phyloP scores from a whole-genome alignment of 2,329 filamentous ascomycete species.

The Pleomassaria siparia region DNA sequence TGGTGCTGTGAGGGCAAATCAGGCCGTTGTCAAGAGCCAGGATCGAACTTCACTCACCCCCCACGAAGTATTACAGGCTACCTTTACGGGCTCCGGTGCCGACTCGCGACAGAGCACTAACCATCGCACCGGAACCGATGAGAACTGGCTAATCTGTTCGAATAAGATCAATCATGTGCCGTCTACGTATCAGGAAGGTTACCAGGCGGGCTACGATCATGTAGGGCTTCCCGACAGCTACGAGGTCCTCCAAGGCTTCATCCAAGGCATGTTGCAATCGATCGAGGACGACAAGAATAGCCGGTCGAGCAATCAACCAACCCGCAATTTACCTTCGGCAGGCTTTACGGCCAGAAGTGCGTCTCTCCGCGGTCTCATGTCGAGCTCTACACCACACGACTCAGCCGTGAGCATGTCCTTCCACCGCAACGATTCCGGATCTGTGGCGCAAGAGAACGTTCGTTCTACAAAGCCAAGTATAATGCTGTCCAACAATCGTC shows the following conservation, averaged over 20 bases:
- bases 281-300: conserved; percentile 26
- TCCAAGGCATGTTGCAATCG: conserved; percentile 34
- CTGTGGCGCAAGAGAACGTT: conserved; percentile 28
- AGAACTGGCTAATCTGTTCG: conserved; percentile 23
- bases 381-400: conserved; percentile 27
- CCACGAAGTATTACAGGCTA: conserved; percentile 30
- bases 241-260: conserved; percentile 38
- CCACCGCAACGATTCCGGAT: conserved; percentile 13
- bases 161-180: conserved; percentile 25
- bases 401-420: conserved; percentile 32
- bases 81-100: neutral
- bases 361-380: conserved; percentile 31
- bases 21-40: neutral
- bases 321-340: conserved; percentile 11
- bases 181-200: conserved; percentile 42
- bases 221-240: conserved; percentile 32
- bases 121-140: conserved; percentile 21
- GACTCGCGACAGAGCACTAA: conserved; percentile 14
- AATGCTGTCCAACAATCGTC: conserved; percentile 10
- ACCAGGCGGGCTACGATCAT: conserved; percentile 41
- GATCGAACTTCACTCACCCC: neutral
- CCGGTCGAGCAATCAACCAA: conserved; percentile 10
- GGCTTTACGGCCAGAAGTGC: conserved; percentile 14
- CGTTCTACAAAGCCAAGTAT: conserved; percentile 16
- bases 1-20: neutral